phyloP scores from a whole-genome alignment of 257 asterid genomes.

The Plantago major region DNA sequence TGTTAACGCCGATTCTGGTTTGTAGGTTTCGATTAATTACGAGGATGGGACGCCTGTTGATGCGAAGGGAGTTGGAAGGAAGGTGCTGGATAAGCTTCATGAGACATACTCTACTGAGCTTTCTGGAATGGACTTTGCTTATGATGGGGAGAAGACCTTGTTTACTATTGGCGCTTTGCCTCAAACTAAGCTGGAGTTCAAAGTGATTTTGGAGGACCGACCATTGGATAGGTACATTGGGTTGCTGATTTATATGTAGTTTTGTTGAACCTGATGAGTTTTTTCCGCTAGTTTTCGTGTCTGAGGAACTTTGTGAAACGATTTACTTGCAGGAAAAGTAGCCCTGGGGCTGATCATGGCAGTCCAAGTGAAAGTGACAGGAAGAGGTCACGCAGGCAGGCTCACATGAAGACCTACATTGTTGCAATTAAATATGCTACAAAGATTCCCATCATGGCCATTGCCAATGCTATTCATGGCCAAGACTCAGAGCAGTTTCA shows the following conservation, averaged over 20 bases:
- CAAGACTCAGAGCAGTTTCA: slow-evolving; percentile 62
- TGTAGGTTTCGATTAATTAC: slow-evolving; percentile 51
- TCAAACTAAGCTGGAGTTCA: slow-evolving; percentile 46
- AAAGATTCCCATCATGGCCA: slow-evolving; percentile 53
- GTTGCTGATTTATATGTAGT: background rate
- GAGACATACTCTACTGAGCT: slow-evolving; percentile 43
- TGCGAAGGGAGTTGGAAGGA: slow-evolving; percentile 60
- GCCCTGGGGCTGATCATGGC: slow-evolving; percentile 31
- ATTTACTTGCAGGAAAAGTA: slow-evolving; percentile 33
- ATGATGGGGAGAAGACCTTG: slow-evolving; percentile 67
- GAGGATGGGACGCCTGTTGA: slow-evolving; percentile 59
- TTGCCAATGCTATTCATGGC: slow-evolving; percentile 48
- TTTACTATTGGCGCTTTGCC: slow-evolving; percentile 74
- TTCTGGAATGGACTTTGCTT: slow-evolving; percentile 44
- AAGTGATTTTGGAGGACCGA: slow-evolving; percentile 45
- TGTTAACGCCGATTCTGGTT: background rate
- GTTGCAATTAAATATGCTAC: slow-evolving; percentile 63
- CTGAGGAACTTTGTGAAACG: too few relatives aligned
- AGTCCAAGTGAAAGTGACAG: slow-evolving; percentile 36
- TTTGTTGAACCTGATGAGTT: background rate
- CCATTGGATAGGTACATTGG: slow-evolving; percentile 37
- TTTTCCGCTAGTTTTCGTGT: background rate
- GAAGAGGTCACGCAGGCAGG: slow-evolving; percentile 43
- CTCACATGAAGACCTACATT: slow-evolving; percentile 44
- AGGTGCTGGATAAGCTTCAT: slow-evolving; percentile 39